Conservation (phyloP, 192 early-diverging fungal species). For the Gryganskiella cystojenkinii region DNA sequence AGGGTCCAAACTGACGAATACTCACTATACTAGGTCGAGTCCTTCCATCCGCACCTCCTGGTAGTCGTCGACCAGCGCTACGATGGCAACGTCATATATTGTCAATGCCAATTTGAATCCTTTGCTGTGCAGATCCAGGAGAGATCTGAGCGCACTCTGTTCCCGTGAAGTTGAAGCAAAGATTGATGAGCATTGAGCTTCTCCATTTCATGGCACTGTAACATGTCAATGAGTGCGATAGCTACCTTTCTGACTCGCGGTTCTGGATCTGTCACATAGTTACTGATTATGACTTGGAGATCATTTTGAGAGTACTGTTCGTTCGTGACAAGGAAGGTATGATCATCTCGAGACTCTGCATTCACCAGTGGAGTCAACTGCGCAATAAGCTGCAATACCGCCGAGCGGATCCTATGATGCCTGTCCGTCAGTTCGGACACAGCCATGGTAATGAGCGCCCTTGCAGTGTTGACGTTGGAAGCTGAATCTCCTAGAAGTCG, state of each 20-base stretch:
- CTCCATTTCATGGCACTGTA: not conserved
- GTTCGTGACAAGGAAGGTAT: no score
- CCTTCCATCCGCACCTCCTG: constrained; percentile 79
- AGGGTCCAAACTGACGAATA: not conserved
- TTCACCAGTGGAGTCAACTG: constrained; percentile 50
- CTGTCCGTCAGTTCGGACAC: constrained; percentile 57
- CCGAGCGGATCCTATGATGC: constrained; percentile 61
- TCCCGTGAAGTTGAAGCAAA: not conserved
- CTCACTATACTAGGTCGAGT: constrained; percentile 73
- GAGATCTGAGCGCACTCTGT: constrained; percentile 59
- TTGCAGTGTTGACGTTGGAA: constrained; percentile 38
- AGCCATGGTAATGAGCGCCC: constrained; percentile 41
- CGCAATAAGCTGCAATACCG: constrained; percentile 57
- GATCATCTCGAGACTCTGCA: not conserved
- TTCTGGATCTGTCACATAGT: constrained; percentile 59
- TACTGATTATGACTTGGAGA: constrained; percentile 60
- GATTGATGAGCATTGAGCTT: not conserved
- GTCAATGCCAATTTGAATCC: constrained; percentile 59
- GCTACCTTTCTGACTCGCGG: constrained; percentile 65
- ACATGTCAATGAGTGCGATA: not conserved
- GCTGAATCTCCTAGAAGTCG: constrained; percentile 10
- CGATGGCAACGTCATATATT: constrained; percentile 72
- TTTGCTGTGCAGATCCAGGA: constrained; percentile 59
- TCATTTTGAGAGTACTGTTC: constrained; percentile 51
- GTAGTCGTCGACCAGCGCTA: constrained; percentile 74